Evolutionary conservation across 331 rosid genomes (phyloP).

Genomic region (Spiraea crenata): DNA sequence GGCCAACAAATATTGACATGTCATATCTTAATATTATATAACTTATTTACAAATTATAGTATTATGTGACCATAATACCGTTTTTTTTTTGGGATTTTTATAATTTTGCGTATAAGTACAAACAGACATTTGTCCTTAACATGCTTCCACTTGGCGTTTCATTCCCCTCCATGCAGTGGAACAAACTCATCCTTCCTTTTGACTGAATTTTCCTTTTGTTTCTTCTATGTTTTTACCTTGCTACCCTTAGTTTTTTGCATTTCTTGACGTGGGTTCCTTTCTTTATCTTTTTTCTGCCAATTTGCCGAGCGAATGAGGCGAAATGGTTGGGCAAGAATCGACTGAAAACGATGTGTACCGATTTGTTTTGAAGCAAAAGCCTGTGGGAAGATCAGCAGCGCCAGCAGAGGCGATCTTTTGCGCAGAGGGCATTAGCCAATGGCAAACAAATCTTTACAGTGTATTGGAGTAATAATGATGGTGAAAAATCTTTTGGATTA

Average conservation of each 20-base stretch:
- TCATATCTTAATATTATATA: no score
- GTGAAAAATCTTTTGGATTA: not conserved
- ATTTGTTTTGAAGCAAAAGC: not conserved
- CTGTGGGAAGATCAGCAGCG: slow-evolving; percentile 3
- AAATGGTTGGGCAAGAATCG: no score
- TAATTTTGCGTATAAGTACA: not conserved
- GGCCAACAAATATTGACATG: no score
- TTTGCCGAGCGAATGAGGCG: no score
- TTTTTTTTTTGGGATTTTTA: not conserved
- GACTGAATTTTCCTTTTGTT: not conserved
- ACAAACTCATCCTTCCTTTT: not conserved
- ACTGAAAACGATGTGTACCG: not conserved
- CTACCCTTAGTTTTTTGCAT: not conserved
- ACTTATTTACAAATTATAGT: no score
- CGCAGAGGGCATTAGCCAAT: not conserved
- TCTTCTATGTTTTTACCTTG: not conserved
- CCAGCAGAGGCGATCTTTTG: not conserved
- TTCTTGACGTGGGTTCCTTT: no score
- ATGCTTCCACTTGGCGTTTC: not conserved
- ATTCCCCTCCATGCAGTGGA: not conserved
- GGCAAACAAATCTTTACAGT: not conserved
- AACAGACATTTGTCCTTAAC: not conserved
- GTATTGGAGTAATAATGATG: not conserved
- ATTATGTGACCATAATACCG: no score
- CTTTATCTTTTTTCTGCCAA: no score